Percentiles rank a stretch among this genome's conserved stretches.
Conservation (phyloP, 2,329 filamentous ascomycete species). For the Didymella segeticola region DNA sequence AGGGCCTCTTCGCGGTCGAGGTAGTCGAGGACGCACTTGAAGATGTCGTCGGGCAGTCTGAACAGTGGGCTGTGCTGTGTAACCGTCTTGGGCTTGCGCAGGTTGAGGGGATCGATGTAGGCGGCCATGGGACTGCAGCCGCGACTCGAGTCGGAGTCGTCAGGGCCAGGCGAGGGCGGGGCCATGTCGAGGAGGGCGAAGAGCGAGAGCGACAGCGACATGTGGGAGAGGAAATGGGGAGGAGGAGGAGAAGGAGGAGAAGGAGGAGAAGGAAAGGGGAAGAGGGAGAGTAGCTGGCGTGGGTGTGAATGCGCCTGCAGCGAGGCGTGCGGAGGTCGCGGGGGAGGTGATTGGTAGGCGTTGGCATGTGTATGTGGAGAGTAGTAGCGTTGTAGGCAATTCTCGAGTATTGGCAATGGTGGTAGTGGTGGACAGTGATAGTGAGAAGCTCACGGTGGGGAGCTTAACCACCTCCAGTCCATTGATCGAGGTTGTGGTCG, state of each 20-base stretch:
- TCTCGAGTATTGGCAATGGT: too few relatives aligned
- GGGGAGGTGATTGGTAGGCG: not conserved
- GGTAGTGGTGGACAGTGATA: too few relatives aligned
- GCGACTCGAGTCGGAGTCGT: slow-evolving; percentile 29
- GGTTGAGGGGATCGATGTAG: slow-evolving; percentile 28
- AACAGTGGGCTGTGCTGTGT: slow-evolving; percentile 36
- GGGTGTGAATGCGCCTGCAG: not conserved
- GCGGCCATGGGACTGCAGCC: slow-evolving; percentile 33
- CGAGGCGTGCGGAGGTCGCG: not conserved
- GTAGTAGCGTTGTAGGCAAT: too few relatives aligned
- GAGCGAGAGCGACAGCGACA: slow-evolving; percentile 22
- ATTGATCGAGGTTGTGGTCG: too few relatives aligned
- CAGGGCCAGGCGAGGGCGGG: slow-evolving; percentile 24
- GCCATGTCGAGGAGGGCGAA: slow-evolving; percentile 33
- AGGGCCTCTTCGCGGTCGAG: slow-evolving; percentile 42
- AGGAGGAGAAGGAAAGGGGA: too few relatives aligned
- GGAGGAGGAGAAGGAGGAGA: not conserved
- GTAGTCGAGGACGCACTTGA: slow-evolving; percentile 46
- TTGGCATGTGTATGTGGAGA: too few relatives aligned
- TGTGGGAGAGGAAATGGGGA: not conserved
- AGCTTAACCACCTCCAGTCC: too few relatives aligned
- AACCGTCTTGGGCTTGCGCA: slow-evolving; percentile 22
- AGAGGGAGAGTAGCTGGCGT: not conserved
- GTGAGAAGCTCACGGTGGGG: too few relatives aligned
- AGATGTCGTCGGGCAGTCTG: slow-evolving; percentile 45